Conservation (phyloP, 176 grass and related monocot species). For the Hsuehochloa calcarea region DNA sequence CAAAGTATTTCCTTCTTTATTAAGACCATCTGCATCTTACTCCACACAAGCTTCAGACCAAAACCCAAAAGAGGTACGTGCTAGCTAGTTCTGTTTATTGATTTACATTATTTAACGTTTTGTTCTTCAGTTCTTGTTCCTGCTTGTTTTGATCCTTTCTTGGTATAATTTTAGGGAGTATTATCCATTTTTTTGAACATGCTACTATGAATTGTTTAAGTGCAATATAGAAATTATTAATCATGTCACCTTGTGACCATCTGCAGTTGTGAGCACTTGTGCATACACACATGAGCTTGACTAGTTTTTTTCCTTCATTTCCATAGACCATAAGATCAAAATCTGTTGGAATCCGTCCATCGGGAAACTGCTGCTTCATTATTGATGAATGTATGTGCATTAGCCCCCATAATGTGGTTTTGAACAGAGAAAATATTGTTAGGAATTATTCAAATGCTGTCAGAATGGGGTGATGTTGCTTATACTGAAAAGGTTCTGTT, state of each 20-base stretch:
- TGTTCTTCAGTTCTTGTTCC: background rate
- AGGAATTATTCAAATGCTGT: background rate
- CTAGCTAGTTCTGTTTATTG: conserved; percentile 17
- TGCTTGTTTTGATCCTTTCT: background rate
- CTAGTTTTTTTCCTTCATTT: background rate
- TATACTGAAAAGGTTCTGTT: conserved; percentile 8
- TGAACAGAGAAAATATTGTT: conserved; percentile 13
- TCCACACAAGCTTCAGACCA: conserved; percentile 70
- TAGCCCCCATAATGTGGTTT: background rate
- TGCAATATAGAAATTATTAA: conserved; percentile 1
- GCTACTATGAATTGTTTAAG: background rate
- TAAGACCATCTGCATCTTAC: conserved; percentile 73
- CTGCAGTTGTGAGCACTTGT: background rate
- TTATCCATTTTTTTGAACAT: background rate
- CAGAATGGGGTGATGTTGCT: background rate
- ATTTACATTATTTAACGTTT: conserved; percentile 2
- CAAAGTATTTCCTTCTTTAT: conserved; percentile 36
- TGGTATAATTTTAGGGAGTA: conserved; percentile 5
- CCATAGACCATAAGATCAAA: background rate
- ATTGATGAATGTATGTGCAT: conserved; percentile 7
- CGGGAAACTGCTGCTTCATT: background rate
- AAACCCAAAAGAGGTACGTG: conserved; percentile 68
- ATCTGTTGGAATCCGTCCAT: background rate
- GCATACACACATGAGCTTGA: conserved; percentile 9
- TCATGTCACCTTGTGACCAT: background rate